Evolutionary conservation across 2,329 filamentous ascomycete species (phyloP).

Genomic region (Exophiala dermatitidis): DNA sequence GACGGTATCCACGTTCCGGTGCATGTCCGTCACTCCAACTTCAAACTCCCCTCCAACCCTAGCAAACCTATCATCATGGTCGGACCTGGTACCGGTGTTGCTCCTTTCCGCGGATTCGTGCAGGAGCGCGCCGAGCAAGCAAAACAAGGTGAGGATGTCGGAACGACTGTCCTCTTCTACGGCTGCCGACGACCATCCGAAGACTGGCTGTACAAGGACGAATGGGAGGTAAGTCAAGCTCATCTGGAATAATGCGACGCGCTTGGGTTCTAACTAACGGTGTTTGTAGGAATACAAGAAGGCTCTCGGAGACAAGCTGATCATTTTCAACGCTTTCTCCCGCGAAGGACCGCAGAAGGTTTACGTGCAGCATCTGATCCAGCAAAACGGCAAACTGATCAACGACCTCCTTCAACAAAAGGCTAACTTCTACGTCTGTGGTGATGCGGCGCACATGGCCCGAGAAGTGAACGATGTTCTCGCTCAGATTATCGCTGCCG

Average conservation of each 20-base stretch:
- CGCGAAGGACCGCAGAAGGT: conserved; percentile 80
- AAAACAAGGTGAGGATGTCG: conserved; percentile 71
- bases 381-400: conserved; percentile 74
- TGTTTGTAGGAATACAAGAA: conserved; percentile 66
- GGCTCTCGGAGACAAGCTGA: conserved; percentile 77
- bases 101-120: conserved; percentile 90
- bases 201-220: conserved; percentile 84
- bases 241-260: conserved; percentile 3
- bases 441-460: conserved; percentile 95
- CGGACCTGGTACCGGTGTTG: conserved; percentile 91
- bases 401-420: conserved; percentile 76
- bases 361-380: conserved; percentile 89
- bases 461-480: conserved; percentile 86
- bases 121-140: conserved; percentile 86
- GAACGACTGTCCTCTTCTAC: conserved; percentile 86
- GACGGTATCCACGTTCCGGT: conserved; percentile 91
- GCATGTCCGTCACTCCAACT: conserved; percentile 95
- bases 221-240: conserved; percentile 71
- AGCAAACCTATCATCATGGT: conserved; percentile 93
- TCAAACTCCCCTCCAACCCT: conserved; percentile 95
- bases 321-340: conserved; percentile 92
- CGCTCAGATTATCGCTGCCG: conserved; percentile 74
- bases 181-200: conserved; percentile 82
- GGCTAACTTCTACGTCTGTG: conserved; percentile 96
- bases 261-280: conserved; percentile 27